Conservation (phyloP, 1,284 basidiomycete species). For the Moesziomyces parantarcticus region DNA sequence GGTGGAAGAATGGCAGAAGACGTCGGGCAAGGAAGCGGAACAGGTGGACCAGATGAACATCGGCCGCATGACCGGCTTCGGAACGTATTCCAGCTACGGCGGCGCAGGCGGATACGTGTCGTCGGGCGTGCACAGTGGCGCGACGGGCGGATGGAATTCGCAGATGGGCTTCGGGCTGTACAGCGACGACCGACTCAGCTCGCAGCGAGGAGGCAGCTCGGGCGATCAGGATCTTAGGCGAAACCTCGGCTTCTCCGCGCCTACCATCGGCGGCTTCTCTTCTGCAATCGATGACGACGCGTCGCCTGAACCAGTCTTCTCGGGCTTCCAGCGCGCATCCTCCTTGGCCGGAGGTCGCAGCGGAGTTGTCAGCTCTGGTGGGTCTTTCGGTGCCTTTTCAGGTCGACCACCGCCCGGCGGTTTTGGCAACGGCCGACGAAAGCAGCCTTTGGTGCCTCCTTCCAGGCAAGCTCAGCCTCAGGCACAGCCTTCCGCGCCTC, state of each 20-base stretch:
- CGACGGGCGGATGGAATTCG: constrained; percentile 44
- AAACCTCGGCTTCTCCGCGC: constrained; percentile 13
- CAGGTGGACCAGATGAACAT: constrained; percentile 36
- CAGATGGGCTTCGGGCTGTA: constrained; percentile 35
- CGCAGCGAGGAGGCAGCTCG: background rate
- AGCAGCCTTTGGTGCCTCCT: constrained; percentile 32
- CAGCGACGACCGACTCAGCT: constrained; percentile 13
- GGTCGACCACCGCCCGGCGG: background rate
- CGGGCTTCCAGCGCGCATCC: constrained; percentile 40
- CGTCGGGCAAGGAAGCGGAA: constrained; percentile 22
- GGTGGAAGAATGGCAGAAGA: constrained; percentile 23
- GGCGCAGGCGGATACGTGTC: constrained; percentile 28
- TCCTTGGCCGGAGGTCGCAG: constrained; percentile 15
- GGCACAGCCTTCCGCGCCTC: constrained; percentile 14
- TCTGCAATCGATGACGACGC: constrained; percentile 31
- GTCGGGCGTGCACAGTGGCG: constrained; percentile 33
- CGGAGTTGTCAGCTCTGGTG: background rate
- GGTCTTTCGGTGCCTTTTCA: constrained; percentile 8
- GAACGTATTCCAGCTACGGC: constrained; percentile 36
- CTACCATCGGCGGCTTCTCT: constrained; percentile 34
- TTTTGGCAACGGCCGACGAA: constrained; percentile 6
- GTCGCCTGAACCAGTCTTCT: constrained; percentile 10
- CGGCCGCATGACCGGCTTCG: constrained; percentile 36
- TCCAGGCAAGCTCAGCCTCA: constrained; percentile 20
- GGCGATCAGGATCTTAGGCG: constrained; percentile 10